phyloP scores from a whole-genome alignment of 345 rosid species.

The Psidium friedrichsthalianum region DNA sequence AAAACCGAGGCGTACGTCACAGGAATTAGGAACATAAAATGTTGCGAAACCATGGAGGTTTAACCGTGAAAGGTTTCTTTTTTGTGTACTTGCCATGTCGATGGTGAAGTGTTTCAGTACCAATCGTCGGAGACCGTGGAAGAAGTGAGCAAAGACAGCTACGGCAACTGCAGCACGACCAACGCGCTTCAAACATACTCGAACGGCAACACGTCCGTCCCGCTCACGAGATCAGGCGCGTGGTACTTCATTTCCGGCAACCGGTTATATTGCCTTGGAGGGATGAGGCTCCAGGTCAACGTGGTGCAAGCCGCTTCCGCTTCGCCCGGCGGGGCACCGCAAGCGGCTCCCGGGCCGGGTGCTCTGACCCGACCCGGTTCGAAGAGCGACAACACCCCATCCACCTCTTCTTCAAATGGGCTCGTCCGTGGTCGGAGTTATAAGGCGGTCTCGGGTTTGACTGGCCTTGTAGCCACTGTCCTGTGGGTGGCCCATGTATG shows the following conservation, averaged over 20 bases:
- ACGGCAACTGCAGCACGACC: slow-evolving; percentile 44
- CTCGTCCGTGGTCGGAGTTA: neutral
- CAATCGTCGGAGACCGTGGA: slow-evolving; percentile 46
- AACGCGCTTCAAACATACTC: slow-evolving; percentile 34
- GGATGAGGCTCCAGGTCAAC: slow-evolving; percentile 62
- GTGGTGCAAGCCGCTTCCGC: slow-evolving; percentile 28
- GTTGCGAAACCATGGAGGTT: neutral
- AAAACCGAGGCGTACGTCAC: neutral
- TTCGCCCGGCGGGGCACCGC: slow-evolving; percentile 42
- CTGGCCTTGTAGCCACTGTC: neutral
- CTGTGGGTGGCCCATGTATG: neutral
- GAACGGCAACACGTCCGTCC: slow-evolving; percentile 70
- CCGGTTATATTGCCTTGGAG: slow-evolving; percentile 67
- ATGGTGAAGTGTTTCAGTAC: slow-evolving; percentile 52
- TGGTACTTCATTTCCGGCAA: slow-evolving; percentile 58
- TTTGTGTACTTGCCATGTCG: neutral
- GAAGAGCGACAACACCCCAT: slow-evolving; percentile 39
- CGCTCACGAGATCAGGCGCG: slow-evolving; percentile 40
- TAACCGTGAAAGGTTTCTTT: neutral
- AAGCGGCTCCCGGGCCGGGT: slow-evolving; percentile 8
- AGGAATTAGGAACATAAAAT: neutral
- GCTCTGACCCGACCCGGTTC: slow-evolving; percentile 25
- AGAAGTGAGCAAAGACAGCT: slow-evolving; percentile 43
- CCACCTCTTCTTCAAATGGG: slow-evolving; percentile 31
- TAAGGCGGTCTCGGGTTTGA: neutral